Conservation (phyloP, 2,329 filamentous ascomycete species). For the Aphanocladium album region DNA sequence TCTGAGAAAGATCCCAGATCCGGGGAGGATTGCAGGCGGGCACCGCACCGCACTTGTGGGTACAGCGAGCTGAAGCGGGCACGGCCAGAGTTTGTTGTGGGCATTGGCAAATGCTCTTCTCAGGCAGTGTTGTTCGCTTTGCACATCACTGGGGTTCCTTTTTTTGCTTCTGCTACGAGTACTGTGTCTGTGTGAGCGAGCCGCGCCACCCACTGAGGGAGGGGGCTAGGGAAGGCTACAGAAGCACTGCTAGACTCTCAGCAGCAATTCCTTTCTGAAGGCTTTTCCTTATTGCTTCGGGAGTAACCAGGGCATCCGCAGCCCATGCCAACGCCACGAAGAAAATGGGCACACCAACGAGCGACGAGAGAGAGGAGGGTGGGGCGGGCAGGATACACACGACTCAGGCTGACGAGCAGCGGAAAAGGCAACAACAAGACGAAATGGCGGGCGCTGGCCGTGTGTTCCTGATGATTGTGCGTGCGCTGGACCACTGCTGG, state of each 20-base stretch:
- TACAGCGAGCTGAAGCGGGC: slow-evolving; percentile 5
- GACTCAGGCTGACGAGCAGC: slow-evolving; percentile 2
- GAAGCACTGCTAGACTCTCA: background rate
- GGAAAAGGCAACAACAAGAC: background rate
- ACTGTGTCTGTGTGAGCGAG: no score
- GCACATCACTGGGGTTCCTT: background rate
- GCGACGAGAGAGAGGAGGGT: background rate
- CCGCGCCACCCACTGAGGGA: no score
- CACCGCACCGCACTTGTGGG: background rate
- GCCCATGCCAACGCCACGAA: background rate
- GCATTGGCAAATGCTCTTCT: background rate
- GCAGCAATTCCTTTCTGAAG: background rate
- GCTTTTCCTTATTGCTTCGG: background rate
- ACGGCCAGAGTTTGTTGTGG: slow-evolving; percentile 1
- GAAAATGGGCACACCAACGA: background rate
- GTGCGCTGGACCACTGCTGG: background rate
- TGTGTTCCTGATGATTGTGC: background rate
- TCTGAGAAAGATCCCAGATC: slow-evolving; percentile 5
- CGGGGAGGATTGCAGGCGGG: background rate
- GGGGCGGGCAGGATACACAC: slow-evolving; percentile 1
- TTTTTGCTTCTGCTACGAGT: background rate
- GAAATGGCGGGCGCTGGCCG: background rate
- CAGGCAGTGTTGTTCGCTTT: background rate
- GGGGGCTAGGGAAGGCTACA: background rate
- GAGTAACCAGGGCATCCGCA: background rate